Evolutionary conservation across 208 protist genomes (phyloP), one percentile per base, ranked within the genome.

Genomic region (Strigomonas culicis): DNA sequence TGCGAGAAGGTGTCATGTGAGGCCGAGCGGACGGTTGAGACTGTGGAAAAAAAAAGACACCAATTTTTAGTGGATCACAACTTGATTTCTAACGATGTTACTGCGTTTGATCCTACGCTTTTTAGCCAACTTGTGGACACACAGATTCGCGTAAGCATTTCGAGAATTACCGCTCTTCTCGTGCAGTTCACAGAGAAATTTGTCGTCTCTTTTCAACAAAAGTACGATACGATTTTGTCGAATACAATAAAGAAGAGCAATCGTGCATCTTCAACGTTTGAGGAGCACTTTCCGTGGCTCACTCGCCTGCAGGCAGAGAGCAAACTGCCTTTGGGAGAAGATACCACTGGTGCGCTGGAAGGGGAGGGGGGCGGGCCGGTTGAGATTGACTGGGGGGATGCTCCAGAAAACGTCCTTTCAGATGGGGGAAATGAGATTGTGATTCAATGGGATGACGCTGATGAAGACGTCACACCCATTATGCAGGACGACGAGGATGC

Each of bases 361-460:
- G 51, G 28, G 21, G 47, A 67, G 21, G 59, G 31, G 4, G 71
- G 36, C 10, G 49, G 41, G 0, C 76, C 30, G n/a, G 62, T 79
- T 11, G 69, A 72, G 25, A 92, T 92, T 63, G 81, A 86, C 64
- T 92, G 85, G 85, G 85, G 82, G 17, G 85, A 92, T 39, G 56
- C 64, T 17, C 57, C 34, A n/a, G 68, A 66, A 25, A 51, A n/a
- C 11, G 25, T 56, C 0, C 65, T 11, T 4, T 64, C 27, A 8
- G 28, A 46, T 1, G 47, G 58, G 28, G 21, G 4, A 19, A 21
- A 52, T 27, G 67, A 24, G 0, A 74, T 77, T 28, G 50, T 75
- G 47, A 75, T 74, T 28, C 58, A 69, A 11, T 80, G 72, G 68
- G 71, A 73, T 66, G 58, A 47, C 3, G 61, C 49, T n/a, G 72